Conservation (phyloP, 2,329 filamentous ascomycete genomes). For the Bipolaris gigantea region DNA sequence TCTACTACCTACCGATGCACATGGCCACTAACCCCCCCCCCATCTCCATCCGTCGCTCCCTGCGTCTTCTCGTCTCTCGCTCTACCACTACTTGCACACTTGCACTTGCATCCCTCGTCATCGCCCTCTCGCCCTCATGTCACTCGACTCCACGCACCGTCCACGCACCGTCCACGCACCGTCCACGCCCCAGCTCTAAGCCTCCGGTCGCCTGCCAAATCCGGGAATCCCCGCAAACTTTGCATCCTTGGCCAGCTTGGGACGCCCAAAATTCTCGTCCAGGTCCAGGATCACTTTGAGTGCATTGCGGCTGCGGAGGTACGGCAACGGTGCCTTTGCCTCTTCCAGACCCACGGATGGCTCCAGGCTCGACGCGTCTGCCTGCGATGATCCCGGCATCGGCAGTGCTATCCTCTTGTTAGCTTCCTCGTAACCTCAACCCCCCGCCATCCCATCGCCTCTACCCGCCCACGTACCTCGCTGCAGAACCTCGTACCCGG, state of each 20-base stretch:
- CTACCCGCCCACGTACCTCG: constrained; percentile 43
- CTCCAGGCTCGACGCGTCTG: constrained; percentile 56
- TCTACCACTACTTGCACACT: too few relatives aligned
- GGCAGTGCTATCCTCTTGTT: constrained; percentile 60
- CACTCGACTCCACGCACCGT: constrained; percentile 25
- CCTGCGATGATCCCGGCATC: constrained; percentile 67
- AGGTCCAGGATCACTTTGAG: constrained; percentile 94
- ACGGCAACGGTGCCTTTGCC: constrained; percentile 65
- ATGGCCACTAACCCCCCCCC: too few relatives aligned
- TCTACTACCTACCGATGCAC: too few relatives aligned
- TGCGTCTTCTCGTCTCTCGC: too few relatives aligned
- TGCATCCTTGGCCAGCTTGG: constrained; percentile 57
- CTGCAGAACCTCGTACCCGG: constrained; percentile 91
- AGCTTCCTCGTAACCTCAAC: not conserved
- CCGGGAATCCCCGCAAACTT: constrained; percentile 43
- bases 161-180: constrained; percentile 34
- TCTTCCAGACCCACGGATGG: constrained; percentile 65
- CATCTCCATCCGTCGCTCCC: too few relatives aligned
- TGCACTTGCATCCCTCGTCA: too few relatives aligned
- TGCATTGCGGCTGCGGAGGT: constrained; percentile 79
- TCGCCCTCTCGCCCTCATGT: too few relatives aligned
- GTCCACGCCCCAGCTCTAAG: constrained; percentile 38
- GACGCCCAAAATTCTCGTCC: constrained; percentile 86
- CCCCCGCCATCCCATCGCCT: not conserved
- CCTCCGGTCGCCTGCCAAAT: constrained; percentile 38